Evolutionary conservation across 805 yeast species (phyloP).

Genomic region (Wickerhamomyces canadensis): DNA sequence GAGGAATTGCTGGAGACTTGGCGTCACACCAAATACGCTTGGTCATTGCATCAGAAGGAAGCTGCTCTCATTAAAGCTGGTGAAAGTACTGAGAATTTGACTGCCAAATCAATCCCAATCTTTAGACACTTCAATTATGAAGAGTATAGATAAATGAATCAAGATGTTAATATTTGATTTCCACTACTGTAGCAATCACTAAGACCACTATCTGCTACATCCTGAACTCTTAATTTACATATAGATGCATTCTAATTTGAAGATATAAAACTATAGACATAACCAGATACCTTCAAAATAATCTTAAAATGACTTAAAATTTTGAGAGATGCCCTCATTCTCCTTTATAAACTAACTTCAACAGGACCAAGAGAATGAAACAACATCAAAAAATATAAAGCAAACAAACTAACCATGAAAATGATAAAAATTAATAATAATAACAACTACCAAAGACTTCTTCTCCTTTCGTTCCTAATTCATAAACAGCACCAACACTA

Average conservation of each 20-base stretch:
- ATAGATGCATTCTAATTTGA: conserved; percentile 1
- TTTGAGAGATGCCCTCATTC: neutral
- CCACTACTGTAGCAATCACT: too few relatives aligned
- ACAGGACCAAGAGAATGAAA: neutral
- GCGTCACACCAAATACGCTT: conserved; percentile 24
- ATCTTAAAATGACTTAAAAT: conserved; percentile 1
- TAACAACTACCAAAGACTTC: neutral
- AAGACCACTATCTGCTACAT: too few relatives aligned
- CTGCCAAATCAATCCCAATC: conserved; percentile 30
- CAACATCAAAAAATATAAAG: neutral
- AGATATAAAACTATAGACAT: neutral
- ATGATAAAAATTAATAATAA: conserved; percentile 1
- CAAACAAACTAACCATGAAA: neutral
- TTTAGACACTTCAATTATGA: conserved; percentile 24
- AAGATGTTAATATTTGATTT: too few relatives aligned
- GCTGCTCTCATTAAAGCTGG: conserved; percentile 21
- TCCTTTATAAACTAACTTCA: neutral
- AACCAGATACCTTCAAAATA: neutral
- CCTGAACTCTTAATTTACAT: neutral
- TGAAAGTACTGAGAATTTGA: conserved; percentile 14
- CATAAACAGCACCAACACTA: neutral
- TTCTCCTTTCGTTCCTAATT: neutral
- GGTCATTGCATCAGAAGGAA: conserved; percentile 24
- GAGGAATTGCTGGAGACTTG: conserved; percentile 34
- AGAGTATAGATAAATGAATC: conserved; percentile 10